These are phyloP conservation scores for Suillus weaverae DNA, from an alignment of 768 basidiomycete genomes.

Conservation along the genomic window DNA sequence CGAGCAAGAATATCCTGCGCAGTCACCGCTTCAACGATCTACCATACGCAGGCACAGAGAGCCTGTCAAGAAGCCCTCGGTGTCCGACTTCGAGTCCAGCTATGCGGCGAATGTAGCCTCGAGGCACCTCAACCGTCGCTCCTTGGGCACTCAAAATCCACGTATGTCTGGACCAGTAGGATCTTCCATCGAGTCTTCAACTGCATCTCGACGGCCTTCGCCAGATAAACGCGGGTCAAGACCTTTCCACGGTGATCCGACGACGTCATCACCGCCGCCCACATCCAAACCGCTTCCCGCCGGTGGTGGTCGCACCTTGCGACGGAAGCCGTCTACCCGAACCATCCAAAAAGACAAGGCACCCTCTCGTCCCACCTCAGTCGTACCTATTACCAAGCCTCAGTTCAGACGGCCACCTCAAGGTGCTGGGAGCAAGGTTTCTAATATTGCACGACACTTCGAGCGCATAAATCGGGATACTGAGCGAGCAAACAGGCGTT, in stretches of 20 bases:
- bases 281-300: slow-evolving; percentile 27
- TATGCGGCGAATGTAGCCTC: slow-evolving; percentile 94
- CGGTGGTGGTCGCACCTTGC: slow-evolving; percentile 34
- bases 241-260: slow-evolving; percentile 35
- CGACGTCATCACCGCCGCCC: slow-evolving; percentile 21
- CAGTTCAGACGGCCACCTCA: slow-evolving; percentile 54
- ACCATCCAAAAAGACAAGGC: slow-evolving; percentile 36
- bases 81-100: slow-evolving; percentile 87
- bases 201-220: slow-evolving; percentile 64
- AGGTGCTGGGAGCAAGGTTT: slow-evolving; percentile 67
- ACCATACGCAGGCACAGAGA: slow-evolving; percentile 47
- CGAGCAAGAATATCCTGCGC: slow-evolving; percentile 61
- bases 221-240: slow-evolving; percentile 64
- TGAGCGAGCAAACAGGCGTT: slow-evolving; percentile 73
- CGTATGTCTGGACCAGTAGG: slow-evolving; percentile 55
- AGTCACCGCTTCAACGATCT: slow-evolving; percentile 32
- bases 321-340: slow-evolving; percentile 37
- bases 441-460: slow-evolving; percentile 87
- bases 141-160: slow-evolving; percentile 32
- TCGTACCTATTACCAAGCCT: slow-evolving; percentile 39
- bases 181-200: slow-evolving; percentile 53
- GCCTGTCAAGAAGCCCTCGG: slow-evolving; percentile 54
- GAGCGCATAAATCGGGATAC: slow-evolving; percentile 78
- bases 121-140: slow-evolving; percentile 57
- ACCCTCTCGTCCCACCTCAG: slow-evolving; percentile 43